phyloP scores from a whole-genome alignment of 257 asterid genomes.

The Lithospermum erythrorhizon region DNA sequence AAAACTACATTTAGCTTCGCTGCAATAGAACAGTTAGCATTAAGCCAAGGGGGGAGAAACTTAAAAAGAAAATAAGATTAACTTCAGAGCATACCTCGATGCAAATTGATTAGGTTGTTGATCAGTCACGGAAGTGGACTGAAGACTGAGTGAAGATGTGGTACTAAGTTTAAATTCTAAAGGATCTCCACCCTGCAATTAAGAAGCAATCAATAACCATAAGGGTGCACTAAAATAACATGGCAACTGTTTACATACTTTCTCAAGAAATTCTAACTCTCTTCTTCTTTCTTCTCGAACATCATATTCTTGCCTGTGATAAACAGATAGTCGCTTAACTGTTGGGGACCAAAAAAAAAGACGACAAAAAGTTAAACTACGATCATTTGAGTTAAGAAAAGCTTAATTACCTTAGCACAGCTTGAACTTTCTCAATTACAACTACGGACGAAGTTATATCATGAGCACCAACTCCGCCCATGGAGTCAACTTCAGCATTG shows the following conservation, averaged over 20 bases:
- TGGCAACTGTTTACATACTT: slow-evolving; percentile 36
- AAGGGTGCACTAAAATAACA: slow-evolving; percentile 12
- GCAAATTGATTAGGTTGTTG: slow-evolving; percentile 55
- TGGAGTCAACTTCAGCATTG: slow-evolving; percentile 82
- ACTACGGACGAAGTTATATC: slow-evolving; percentile 52
- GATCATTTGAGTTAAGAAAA: slow-evolving; percentile 1
- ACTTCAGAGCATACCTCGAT: slow-evolving; percentile 38
- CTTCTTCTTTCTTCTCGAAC: slow-evolving; percentile 64
- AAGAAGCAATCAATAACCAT: slow-evolving; percentile 15
- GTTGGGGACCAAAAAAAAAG: slow-evolving; percentile 1
- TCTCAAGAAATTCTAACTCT: slow-evolving; percentile 78
- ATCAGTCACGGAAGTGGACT: slow-evolving; percentile 62
- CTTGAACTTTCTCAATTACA: slow-evolving; percentile 64
- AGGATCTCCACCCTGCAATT: slow-evolving; percentile 78
- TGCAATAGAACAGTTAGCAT: slow-evolving; percentile 8
- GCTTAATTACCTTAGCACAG: slow-evolving; percentile 62
- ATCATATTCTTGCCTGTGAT: slow-evolving; percentile 71
- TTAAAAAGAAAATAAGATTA: slow-evolving; percentile 2
- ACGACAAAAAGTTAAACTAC: slow-evolving; percentile 3
- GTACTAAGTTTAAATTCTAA: slow-evolving; percentile 56
- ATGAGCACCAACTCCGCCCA: slow-evolving; percentile 76
- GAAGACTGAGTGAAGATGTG: slow-evolving; percentile 55
- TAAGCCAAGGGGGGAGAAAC: not conserved
- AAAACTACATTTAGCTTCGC: slow-evolving; percentile 85
- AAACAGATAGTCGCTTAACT: slow-evolving; percentile 8